These are phyloP conservation scores for Claviceps africana DNA, from an alignment of 2,329 filamentous ascomycete species.

Conservation along the genomic window DNA sequence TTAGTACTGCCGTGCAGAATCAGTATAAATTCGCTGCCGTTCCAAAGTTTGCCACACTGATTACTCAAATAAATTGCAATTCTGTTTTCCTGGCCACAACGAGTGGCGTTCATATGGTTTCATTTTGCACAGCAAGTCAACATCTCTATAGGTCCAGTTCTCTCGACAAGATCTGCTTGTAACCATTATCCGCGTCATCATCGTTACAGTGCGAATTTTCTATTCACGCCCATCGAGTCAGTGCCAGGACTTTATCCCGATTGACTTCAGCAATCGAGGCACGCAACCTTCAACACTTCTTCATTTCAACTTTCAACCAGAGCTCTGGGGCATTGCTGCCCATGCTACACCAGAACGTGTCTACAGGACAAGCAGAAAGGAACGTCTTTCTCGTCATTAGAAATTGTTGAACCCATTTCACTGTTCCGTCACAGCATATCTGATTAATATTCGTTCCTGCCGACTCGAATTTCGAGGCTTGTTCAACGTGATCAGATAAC, in stretches of 20 bases:
- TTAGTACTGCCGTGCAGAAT: conserved; percentile 4
- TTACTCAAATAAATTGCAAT: neutral
- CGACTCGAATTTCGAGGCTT: conserved; percentile 33
- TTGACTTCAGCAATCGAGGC: neutral
- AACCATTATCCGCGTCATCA: neutral
- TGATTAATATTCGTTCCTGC: conserved; percentile 42
- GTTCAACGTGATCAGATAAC: conserved; percentile 23
- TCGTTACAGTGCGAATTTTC: neutral
- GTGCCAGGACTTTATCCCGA: neutral
- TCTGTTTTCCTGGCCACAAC: neutral
- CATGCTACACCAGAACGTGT: conserved; percentile 25
- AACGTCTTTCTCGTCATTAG: conserved; percentile 46
- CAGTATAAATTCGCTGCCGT: conserved; percentile 5
- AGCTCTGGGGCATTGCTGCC: conserved; percentile 24
- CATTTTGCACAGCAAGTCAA: neutral
- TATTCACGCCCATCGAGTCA: neutral
- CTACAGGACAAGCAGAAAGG: conserved; percentile 39
- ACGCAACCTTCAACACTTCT: neutral
- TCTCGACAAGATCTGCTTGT: neutral
- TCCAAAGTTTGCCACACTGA: conserved; percentile 4
- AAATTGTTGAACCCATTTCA: conserved; percentile 45
- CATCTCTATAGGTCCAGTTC: neutral
- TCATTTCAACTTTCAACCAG: conserved; percentile 30
- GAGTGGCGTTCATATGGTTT: neutral
- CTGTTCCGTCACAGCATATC: conserved; percentile 41